Base-by-base conservation (phyloP, 495 filamentous ascomycete species). In the Rostrohypoxylon terebratum region DNA sequence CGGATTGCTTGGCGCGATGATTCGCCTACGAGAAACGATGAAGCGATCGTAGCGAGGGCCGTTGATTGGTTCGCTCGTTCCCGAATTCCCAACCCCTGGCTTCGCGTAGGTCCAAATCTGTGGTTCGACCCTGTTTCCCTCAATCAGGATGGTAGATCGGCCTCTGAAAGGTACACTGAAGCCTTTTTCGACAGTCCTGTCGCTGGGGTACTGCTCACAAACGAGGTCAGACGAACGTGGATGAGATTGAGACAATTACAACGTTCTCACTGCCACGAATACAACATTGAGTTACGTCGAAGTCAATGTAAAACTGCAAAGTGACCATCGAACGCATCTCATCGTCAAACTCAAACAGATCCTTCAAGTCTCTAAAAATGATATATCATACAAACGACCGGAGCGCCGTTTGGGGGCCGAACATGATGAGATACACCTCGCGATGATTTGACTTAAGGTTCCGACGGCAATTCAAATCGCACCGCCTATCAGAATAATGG, bases 1-100 rank as follows among this genome's bases (percentile, higher is more conserved):
- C 55, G 9, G 48, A 9, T 38, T 20, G 20, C 66, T 69, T 63
- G 66, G 66, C 66, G 66, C 59, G 38, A 42, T 51, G 33, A 70
- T 70, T 70, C 61, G 68, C 57, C 21, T 23, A 36, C n/a, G 34
- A 44, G 36, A 28, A 28, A 60, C 38, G 51, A 38, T 64, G 60
- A 34, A 63, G 50, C 34, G 47, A 38, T 33, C 6, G 33, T 42
- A 25, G 23, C 28, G 21, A 48, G 51, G 16, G 20, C 0, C 14
- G 28, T 38, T 61, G 62, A 66, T 71, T 71, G 62, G 68, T 20
- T 54, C 25, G 33, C 34, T 59, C 38, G 60, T 21, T 55, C 23
- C 20, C 44, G 51, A 47, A 42, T 23, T 50, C 25, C 44, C 45
- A n/a, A n/a, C n/a, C 16, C 58, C 18, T 25, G 11, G 13, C 4